These are phyloP conservation scores for Angomonas deanei DNA, from an alignment of 208 protist species.

Conservation along the genomic window DNA sequence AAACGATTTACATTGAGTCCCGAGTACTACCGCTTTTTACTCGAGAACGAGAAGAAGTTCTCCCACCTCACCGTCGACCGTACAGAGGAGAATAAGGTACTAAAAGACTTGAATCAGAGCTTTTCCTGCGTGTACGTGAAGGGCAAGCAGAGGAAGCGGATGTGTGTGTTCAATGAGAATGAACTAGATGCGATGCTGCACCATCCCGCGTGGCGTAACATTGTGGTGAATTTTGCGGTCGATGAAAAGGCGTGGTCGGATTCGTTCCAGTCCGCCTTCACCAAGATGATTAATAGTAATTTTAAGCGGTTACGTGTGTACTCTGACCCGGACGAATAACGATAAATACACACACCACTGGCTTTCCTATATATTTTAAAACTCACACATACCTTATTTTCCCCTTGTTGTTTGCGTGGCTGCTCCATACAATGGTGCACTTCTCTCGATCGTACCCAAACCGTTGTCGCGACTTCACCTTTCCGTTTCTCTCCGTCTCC, in stretches of 20 bases:
- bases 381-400: too few relatives aligned
- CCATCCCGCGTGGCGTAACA: slow-evolving; percentile 41
- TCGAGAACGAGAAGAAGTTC: slow-evolving; percentile 61
- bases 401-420: too few relatives aligned
- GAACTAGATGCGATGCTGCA: slow-evolving; percentile 59
- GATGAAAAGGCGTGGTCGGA: slow-evolving; percentile 55
- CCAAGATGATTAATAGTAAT: slow-evolving; percentile 80
- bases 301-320: slow-evolving; percentile 72
- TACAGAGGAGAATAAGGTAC: slow-evolving; percentile 66
- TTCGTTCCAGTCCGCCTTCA: slow-evolving; percentile 62
- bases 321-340: slow-evolving; percentile 25
- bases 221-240: slow-evolving; percentile 46
- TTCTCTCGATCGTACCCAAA: too few relatives aligned
- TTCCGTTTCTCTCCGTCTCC: neutral
- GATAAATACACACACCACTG: neutral
- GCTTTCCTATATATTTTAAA: too few relatives aligned
- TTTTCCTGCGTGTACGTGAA: slow-evolving; percentile 46
- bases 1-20: slow-evolving; percentile 69
- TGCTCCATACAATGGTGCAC: too few relatives aligned
- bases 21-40: slow-evolving; percentile 69
- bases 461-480: too few relatives aligned
- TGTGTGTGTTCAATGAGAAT: slow-evolving; percentile 54
- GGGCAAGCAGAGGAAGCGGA: slow-evolving; percentile 18
- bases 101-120: slow-evolving; percentile 45
- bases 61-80: slow-evolving; percentile 43